Conservation (phyloP, 2,329 filamentous ascomycete species). For the Paraphoma sp. region DNA sequence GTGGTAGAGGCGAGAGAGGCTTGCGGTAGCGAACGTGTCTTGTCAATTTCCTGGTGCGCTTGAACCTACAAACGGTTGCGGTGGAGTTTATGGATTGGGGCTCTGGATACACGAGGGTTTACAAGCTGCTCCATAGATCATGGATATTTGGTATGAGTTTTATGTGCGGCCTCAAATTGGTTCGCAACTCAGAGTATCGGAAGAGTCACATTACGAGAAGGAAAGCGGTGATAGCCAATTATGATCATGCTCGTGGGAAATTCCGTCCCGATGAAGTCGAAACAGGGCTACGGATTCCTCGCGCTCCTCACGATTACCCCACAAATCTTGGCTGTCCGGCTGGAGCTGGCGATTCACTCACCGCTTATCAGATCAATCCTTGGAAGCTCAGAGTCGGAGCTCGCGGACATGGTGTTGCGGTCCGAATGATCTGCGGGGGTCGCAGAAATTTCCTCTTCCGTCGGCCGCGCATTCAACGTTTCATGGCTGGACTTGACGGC, state of each 20-base stretch:
- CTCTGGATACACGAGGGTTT: no score
- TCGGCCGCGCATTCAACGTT: background rate
- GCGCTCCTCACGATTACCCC: background rate
- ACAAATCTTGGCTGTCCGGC: background rate
- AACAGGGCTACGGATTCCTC: no score
- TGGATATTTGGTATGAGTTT: no score
- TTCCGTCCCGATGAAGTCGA: no score
- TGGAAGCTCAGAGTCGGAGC: background rate
- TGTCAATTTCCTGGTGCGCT: background rate
- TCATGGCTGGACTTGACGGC: background rate
- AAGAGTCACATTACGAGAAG: no score
- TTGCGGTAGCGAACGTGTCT: conserved; percentile 13
- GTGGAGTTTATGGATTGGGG: no score
- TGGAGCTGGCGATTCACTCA: background rate
- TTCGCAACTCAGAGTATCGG: no score
- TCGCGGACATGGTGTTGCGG: background rate
- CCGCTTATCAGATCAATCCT: background rate
- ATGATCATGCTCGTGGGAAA: no score
- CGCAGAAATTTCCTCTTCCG: background rate
- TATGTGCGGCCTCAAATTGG: no score
- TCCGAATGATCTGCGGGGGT: background rate
- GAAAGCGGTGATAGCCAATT: no score
- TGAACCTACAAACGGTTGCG: no score
- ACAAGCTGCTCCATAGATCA: no score
- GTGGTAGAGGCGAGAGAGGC: conserved; percentile 51